phyloP scores from a whole-genome alignment of 352 stramenopile genomes.

The Phytophthora macrochlamydospora region DNA sequence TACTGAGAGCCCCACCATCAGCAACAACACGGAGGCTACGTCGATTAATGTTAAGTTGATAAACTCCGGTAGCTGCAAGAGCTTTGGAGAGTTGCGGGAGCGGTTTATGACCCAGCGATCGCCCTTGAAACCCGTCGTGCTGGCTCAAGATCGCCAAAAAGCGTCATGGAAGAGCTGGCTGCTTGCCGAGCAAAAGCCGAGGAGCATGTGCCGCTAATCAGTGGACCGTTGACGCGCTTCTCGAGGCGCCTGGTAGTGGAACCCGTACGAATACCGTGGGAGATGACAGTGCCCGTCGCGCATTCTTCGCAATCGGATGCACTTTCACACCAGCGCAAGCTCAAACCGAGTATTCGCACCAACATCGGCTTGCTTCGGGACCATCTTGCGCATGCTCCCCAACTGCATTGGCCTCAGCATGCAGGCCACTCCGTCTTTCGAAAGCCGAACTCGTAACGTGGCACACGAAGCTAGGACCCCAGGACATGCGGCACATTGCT shows the following conservation, averaged over 20 bases:
- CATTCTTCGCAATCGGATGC: slow-evolving; percentile 10
- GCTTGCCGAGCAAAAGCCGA: slow-evolving; percentile 15
- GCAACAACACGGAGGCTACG: slow-evolving; percentile 12
- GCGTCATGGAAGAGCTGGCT: slow-evolving; percentile 25
- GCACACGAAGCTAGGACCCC: too few relatives aligned
- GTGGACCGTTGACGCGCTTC: slow-evolving; percentile 36
- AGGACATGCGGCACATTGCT: too few relatives aligned
- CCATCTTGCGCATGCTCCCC: slow-evolving; percentile 57
- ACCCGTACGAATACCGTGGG: slow-evolving; percentile 68
- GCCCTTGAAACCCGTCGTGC: slow-evolving; percentile 32
- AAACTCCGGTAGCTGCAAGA: slow-evolving; percentile 18
- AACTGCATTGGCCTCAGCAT: slow-evolving; percentile 62
- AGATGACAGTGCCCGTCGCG: slow-evolving; percentile 61
- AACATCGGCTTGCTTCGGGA: slow-evolving; percentile 64
- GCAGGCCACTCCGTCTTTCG: slow-evolving; percentile 32
- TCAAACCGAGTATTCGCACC: slow-evolving; percentile 64
- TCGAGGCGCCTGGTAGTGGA: slow-evolving; percentile 47
- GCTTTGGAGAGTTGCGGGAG: slow-evolving; percentile 31
- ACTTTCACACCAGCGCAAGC: slow-evolving; percentile 54
- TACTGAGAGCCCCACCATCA: slow-evolving; percentile 12
- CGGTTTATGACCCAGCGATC: slow-evolving; percentile 33
- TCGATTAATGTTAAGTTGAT: slow-evolving; percentile 1
- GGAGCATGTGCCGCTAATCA: slow-evolving; percentile 11
- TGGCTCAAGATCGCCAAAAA: slow-evolving; percentile 32
- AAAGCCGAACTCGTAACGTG: slow-evolving; percentile 3